phyloP scores from a whole-genome alignment of 768 basidiomycete genomes.

The Pleurotus platypus region DNA sequence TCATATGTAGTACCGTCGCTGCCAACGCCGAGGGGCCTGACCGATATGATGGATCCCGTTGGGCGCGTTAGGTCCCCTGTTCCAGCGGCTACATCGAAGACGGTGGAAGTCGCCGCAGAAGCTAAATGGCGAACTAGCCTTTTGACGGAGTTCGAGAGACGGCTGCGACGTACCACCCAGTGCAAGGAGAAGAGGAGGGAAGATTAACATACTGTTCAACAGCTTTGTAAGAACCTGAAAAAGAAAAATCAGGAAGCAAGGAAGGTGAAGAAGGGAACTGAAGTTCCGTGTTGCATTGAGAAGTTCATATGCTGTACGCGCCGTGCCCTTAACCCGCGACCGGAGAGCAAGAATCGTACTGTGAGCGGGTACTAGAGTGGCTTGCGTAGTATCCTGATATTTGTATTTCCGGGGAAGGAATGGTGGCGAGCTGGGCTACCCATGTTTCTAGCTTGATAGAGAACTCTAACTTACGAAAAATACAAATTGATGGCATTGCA shows the following conservation, averaged over 20 bases:
- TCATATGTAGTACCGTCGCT: neutral
- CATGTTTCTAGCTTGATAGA: too few species aligned
- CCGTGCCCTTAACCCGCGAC: too few species aligned
- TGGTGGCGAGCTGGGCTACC: too few species aligned
- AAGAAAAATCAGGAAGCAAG: neutral
- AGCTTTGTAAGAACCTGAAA: neutral
- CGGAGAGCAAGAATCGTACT: too few species aligned
- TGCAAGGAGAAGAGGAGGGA: neutral
- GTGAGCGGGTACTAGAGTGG: too few species aligned
- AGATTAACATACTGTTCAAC: neutral
- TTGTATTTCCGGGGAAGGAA: too few species aligned
- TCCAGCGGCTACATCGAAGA: neutral
- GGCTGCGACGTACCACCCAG: neutral
- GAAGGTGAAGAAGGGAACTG: neutral
- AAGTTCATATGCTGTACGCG: neutral
- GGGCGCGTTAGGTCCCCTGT: neutral
- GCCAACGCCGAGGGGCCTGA: neutral
- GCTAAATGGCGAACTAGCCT: neutral
- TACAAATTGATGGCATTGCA: too few species aligned
- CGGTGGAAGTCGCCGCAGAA: neutral
- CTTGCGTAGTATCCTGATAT: too few species aligned
- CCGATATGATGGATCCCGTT: neutral
- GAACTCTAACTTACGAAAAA: too few species aligned
- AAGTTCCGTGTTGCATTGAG: neutral
- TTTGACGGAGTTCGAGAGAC: neutral